phyloP scores from a whole-genome alignment of 257 asterid genomes.

The Przewalskia tangutica region DNA sequence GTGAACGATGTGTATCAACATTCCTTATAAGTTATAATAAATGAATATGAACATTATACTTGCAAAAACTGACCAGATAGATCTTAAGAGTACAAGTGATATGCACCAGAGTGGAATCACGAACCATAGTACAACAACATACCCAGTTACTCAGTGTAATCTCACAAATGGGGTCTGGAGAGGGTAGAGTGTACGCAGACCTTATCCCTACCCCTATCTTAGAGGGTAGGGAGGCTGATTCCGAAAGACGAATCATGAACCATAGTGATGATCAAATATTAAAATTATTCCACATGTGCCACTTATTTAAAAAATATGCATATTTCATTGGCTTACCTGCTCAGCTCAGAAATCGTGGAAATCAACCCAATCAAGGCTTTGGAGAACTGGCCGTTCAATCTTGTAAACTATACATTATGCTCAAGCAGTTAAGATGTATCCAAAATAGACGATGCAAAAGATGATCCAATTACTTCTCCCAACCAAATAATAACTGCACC shows the following conservation, averaged over 20 bases:
- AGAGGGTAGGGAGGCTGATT: no score
- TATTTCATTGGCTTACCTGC: not conserved
- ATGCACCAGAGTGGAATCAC: slow-evolving; percentile 24
- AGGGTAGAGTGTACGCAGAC: no score
- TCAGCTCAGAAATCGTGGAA: not conserved
- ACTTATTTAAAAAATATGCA: not conserved
- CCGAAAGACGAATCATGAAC: not conserved
- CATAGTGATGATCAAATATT: not conserved
- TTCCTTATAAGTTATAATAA: not conserved
- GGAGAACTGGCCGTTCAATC: not conserved
- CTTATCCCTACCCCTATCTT: no score
- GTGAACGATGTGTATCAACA: not conserved
- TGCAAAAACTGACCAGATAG: not conserved
- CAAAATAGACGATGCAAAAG: not conserved
- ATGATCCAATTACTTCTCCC: not conserved
- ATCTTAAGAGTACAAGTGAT: slow-evolving; percentile 44
- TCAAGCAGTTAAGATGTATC: not conserved
- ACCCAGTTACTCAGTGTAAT: no score
- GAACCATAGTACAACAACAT: no score
- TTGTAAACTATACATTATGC: not conserved
- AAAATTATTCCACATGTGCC: not conserved
- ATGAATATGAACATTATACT: not conserved
- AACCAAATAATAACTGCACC: not conserved
- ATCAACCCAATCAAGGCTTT: not conserved
- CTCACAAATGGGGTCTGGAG: no score